Conservation (phyloP, 1,139 yeast species). For the Blastobotrys niveus region DNA sequence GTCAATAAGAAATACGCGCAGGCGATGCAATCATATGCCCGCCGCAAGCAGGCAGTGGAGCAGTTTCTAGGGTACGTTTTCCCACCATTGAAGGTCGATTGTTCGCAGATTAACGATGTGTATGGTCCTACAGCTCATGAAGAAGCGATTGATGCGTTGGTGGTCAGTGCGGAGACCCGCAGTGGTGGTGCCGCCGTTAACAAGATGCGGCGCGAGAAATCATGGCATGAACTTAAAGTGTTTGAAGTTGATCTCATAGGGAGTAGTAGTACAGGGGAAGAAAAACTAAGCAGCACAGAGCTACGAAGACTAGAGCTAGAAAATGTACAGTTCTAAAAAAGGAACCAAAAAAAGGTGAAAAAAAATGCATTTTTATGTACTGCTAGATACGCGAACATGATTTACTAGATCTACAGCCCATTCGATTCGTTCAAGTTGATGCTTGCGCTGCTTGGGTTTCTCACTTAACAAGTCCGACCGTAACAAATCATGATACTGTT, state of each 20-base stretch:
- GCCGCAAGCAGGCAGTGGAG: slow-evolving; percentile 45
- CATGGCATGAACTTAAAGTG: slow-evolving; percentile 49
- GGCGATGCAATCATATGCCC: slow-evolving; percentile 52
- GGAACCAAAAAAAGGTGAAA: not conserved
- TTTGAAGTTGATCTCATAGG: slow-evolving; percentile 64
- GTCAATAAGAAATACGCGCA: slow-evolving; percentile 69
- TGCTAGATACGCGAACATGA: not conserved
- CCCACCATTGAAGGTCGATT: slow-evolving; percentile 41
- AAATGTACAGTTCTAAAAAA: not conserved
- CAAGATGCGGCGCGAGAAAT: slow-evolving; percentile 50
- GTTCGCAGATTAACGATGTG: slow-evolving; percentile 67
- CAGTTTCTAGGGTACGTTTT: slow-evolving; percentile 46
- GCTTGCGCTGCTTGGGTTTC: slow-evolving; percentile 29
- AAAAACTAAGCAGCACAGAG: slow-evolving; percentile 79
- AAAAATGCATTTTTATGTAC: not conserved
- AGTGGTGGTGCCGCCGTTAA: slow-evolving; percentile 74
- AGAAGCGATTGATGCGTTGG: slow-evolving; percentile 67
- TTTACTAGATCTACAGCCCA: slow-evolving; percentile 51
- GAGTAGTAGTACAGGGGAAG: slow-evolving; percentile 50
- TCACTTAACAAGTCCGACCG: slow-evolving; percentile 1
- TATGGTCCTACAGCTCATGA: slow-evolving; percentile 94
- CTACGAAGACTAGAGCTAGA: slow-evolving; percentile 36
- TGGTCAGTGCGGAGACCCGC: slow-evolving; percentile 74
- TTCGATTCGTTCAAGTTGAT: slow-evolving; percentile 54
- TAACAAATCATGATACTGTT: slow-evolving; percentile 23